Evolutionary conservation across 768 basidiomycete species (phyloP), one percentile per base, ranked within the genome.

Genomic region (Rhizopogon rudus): DNA sequence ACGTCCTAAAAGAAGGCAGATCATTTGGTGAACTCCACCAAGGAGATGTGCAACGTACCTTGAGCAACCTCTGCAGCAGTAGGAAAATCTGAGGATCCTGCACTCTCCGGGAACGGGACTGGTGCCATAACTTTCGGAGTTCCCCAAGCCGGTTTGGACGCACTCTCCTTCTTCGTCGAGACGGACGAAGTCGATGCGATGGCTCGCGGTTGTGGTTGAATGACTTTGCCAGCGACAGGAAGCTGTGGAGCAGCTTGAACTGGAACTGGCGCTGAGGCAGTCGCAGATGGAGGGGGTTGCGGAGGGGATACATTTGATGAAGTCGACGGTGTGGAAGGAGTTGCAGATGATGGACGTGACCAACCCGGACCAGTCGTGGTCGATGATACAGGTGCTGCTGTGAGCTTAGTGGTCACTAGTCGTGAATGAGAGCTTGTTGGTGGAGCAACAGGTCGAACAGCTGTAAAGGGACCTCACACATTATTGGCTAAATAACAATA

Each of bases 11-110:
- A 35, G 20, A 29, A 22, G 1, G 9, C 3, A 37, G 22, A 49
- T 49, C 20, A 45, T 16, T 52, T 52, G 13, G n/a, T 45, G 51
- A 44, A 40, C 33, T 49, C 50, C 44, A 44, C 40, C 42, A 53
- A 50, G n/a, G 31, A 51, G 33, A 67, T 63, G 52, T 52, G 51
- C 37, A 20, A 75, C 81, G 62, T 61, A 87, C 91, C 87, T 74
- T 87, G 86, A 6, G 91, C 91, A 43, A 93, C 93, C 75, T 99
- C 97, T 39, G 92, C 93, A 44, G 96, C 94, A 5, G 97, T 99
- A 6, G 97, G 97, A 67, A 99, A 99, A 60, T 98, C 95, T 54
- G 74, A 80, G 40, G 75, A 70, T 43, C 72, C 70, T 22, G 73
- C 69, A 49, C 73, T 69, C 43, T 84, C 80, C 3, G 72, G 66